Evolutionary conservation across 768 basidiomycete species (phyloP), one percentile per base, ranked within the genome.

Genomic region (Leccinum subtestaceum): DNA sequence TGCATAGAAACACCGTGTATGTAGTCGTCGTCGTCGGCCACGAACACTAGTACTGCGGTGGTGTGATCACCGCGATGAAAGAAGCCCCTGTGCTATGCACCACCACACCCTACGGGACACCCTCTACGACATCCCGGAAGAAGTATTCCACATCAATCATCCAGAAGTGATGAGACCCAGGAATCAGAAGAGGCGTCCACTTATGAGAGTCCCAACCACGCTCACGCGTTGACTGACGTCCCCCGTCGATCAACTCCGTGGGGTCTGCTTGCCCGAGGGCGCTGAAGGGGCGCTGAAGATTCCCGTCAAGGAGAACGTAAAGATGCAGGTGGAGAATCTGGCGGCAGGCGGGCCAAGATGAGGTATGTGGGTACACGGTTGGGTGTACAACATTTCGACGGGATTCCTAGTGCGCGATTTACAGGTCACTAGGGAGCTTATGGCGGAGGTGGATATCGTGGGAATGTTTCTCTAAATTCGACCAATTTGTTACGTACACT

Each of bases 11-110:
- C 8, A 29, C 27, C 52, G 9, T 25, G 12, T 5, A 55, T 8
- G 52, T 63, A 92, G 91, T 95, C 60, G 78, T 86, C 65, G 76
- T 95, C 65, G 90, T 89, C 51, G 93, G 92, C 12, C 93, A 95
- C 73, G 85, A 85, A 21, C 78, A 29, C 27, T 29, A 29, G 27
- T 29, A 85, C 59, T 95, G 93, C 68, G 93, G 91, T 60, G 93
- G 91, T 8, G 27, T 29, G 23, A 70, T 77, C 4, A 82, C 85
- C 3, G 70, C 69, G 17, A 23, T 69, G 58, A 53, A 53, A 1
- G 55, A 48, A 34, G 62, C 65, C 1, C 4, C 0, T 13, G 45
- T 9, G 2, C 25, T 29, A 40, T 62, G 40, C 60, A 15, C 10
- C 60, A 55, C 36, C 59, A 60, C 56, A 62, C 52, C 12, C 45